Conservation (phyloP, 345 rosid genomes). For the Brassica carinata region DNA sequence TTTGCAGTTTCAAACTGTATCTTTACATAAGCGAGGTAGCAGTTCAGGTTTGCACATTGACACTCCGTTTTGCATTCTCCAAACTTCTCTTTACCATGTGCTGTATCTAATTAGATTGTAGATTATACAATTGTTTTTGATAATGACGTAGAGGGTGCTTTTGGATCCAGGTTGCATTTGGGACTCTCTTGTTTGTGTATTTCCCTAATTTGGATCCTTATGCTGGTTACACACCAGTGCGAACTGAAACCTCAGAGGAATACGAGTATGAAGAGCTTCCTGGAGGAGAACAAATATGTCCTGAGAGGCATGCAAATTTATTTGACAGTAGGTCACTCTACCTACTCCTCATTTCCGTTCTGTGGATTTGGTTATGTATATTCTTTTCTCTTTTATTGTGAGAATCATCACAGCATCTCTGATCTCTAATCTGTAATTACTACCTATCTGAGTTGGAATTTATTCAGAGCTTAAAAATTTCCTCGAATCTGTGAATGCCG, state of each 20-base stretch:
- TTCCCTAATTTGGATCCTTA: constrained; percentile 86
- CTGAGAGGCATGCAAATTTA: constrained; percentile 76
- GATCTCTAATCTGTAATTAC: constrained; percentile 6
- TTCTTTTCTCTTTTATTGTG: constrained; percentile 28
- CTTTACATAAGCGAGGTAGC: constrained; percentile 81
- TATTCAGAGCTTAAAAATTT: background rate
- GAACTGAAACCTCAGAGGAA: constrained; percentile 57
- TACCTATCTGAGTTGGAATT: constrained; percentile 11
- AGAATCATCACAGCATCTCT: constrained; percentile 16
- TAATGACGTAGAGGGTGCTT: constrained; percentile 19
- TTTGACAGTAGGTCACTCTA: constrained; percentile 68
- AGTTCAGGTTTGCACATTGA: constrained; percentile 68
- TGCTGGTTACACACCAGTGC: constrained; percentile 79
- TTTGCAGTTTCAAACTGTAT: constrained; percentile 70
- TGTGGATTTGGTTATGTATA: constrained; percentile 15
- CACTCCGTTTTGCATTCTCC: constrained; percentile 23
- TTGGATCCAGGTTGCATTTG: constrained; percentile 75
- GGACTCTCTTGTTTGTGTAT: constrained; percentile 70
- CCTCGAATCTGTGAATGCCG: background rate
- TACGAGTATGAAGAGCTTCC: constrained; percentile 90
- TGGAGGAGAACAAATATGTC: constrained; percentile 87
- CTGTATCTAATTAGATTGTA: constrained; percentile 9
- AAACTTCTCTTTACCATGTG: background rate
- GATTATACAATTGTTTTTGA: background rate
- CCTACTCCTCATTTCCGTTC: constrained; percentile 10